phyloP scores from a whole-genome alignment of 805 yeast genomes.

The Candida nonsorbophila region DNA sequence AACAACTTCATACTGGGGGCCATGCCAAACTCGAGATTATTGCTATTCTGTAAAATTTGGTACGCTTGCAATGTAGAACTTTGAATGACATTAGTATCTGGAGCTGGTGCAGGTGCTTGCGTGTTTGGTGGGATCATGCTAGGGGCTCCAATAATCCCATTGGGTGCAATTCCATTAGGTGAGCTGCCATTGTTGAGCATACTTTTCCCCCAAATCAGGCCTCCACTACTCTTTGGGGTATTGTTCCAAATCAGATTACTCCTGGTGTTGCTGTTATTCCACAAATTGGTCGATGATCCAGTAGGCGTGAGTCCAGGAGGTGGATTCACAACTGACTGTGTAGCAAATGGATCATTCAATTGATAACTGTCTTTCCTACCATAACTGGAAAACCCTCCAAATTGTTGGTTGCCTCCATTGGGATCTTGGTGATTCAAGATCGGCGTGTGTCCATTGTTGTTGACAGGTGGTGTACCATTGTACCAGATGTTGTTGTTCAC shows the following conservation, averaged over 20 bases:
- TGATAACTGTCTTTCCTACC: too few species aligned
- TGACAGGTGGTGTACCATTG: too few species aligned
- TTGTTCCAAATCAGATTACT: constrained; percentile 29
- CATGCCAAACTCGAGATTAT: constrained; percentile 30
- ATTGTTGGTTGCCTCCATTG: too few species aligned
- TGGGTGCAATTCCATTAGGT: too few species aligned
- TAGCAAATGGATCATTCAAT: constrained; percentile 1
- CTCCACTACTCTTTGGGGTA: constrained; percentile 6
- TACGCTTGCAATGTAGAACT: constrained; percentile 38
- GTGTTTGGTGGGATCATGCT: constrained; percentile 1
- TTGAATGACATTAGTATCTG: constrained; percentile 24
- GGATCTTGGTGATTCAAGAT: too few species aligned
- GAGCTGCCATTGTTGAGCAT: constrained; percentile 1
- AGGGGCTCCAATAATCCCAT: constrained; percentile 1
- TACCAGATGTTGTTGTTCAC: too few species aligned
- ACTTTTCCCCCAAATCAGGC: not conserved
- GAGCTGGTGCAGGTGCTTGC: not conserved
- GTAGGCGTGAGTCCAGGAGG: constrained; percentile 3
- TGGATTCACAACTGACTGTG: constrained; percentile 1
- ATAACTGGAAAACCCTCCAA: too few species aligned
- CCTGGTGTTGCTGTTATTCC: constrained; percentile 10
- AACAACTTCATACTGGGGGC: constrained; percentile 29
- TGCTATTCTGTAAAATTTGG: constrained; percentile 26
- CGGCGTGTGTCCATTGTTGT: too few species aligned
- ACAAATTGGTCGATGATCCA: constrained; percentile 3